These are phyloP conservation scores for Exophiala aquamarina DNA, from an alignment of 2,329 filamentous ascomycete species.

Conservation along the genomic window DNA sequence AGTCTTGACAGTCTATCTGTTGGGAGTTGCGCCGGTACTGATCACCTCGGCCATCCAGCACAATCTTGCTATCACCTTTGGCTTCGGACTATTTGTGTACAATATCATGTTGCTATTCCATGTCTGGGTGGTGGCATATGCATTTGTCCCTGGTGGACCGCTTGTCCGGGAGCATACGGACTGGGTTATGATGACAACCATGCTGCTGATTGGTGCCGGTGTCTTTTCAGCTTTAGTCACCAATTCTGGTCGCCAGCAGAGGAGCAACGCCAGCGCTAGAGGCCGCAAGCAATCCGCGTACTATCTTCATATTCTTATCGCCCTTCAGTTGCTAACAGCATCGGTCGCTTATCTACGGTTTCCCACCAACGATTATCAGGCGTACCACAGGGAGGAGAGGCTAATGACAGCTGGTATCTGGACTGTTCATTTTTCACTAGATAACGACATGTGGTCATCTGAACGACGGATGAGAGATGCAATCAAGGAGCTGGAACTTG, in stretches of 20 bases:
- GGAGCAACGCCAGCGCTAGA: slow-evolving; percentile 38
- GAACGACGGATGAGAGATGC: slow-evolving; percentile 91
- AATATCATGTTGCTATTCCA: slow-evolving; percentile 96
- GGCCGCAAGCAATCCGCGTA: slow-evolving; percentile 60
- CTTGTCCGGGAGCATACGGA: slow-evolving; percentile 92
- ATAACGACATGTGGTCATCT: slow-evolving; percentile 98
- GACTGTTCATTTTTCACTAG: slow-evolving; percentile 97
- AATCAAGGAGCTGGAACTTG: slow-evolving; percentile 91
- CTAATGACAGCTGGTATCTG: slow-evolving; percentile 93
- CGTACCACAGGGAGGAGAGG: slow-evolving; percentile 85
- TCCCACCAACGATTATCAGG: slow-evolving; percentile 85
- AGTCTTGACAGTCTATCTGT: slow-evolving; percentile 72
- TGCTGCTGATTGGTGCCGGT: slow-evolving; percentile 80
- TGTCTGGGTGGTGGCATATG: slow-evolving; percentile 97
- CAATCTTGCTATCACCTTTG: slow-evolving; percentile 77
- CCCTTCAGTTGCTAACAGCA: slow-evolving; percentile 77
- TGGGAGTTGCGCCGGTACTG: slow-evolving; percentile 74
- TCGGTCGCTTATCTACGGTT: slow-evolving; percentile 85
- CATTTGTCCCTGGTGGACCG: slow-evolving; percentile 92
- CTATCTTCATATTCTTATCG: slow-evolving; percentile 69
- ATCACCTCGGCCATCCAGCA: slow-evolving; percentile 75
- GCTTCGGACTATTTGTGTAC: slow-evolving; percentile 84
- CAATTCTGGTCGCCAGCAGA: slow-evolving; percentile 42
- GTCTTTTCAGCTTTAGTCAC: slow-evolving; percentile 67
- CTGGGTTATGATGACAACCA: slow-evolving; percentile 87